phyloP scores from a whole-genome alignment of 2,329 filamentous ascomycete species.

The Didymosphaeria variabile region DNA sequence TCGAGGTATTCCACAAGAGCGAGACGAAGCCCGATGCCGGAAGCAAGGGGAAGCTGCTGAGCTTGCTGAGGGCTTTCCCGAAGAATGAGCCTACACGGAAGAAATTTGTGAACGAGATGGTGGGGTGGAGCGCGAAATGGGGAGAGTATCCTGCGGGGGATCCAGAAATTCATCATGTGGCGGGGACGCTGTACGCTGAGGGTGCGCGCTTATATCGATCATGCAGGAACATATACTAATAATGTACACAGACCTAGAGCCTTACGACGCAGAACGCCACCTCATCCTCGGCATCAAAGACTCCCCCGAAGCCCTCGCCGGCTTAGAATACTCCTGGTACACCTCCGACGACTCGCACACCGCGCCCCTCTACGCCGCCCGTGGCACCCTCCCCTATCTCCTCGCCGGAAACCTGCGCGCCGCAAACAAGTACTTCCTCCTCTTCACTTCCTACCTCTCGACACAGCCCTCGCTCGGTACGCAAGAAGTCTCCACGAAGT shows the following conservation, averaged over 20 bases:
- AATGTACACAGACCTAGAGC: constrained; percentile 73
- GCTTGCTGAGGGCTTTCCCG: constrained; percentile 81
- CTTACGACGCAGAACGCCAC: constrained; percentile 93
- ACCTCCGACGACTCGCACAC: constrained; percentile 86
- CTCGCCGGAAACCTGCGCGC: constrained; percentile 89
- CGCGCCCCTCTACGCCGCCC: constrained; percentile 84
- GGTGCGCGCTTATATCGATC: constrained; percentile 51
- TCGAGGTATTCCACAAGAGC: constrained; percentile 91
- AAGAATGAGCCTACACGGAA: constrained; percentile 88
- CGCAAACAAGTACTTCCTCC: constrained; percentile 81
- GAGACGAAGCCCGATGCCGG: constrained; percentile 79
- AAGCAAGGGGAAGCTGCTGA: constrained; percentile 77
- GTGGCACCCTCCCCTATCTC: constrained; percentile 89
- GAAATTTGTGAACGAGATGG: constrained; percentile 87
- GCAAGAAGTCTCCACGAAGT: constrained; percentile 80
- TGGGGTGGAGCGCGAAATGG: constrained; percentile 87
- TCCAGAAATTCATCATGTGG: constrained; percentile 92
- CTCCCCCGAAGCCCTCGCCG: constrained; percentile 80
- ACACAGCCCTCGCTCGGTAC: constrained; percentile 72
- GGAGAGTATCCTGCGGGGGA: constrained; percentile 92
- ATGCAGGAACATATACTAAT: not conserved
- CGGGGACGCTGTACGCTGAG: constrained; percentile 87
- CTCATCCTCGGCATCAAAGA: constrained; percentile 88
- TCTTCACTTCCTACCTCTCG: constrained; percentile 75
- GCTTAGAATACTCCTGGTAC: constrained; percentile 95